Evolutionary conservation across 192 early-diverging fungal genomes (phyloP).

Genomic region (Gryganskiella cystojenkinii): DNA sequence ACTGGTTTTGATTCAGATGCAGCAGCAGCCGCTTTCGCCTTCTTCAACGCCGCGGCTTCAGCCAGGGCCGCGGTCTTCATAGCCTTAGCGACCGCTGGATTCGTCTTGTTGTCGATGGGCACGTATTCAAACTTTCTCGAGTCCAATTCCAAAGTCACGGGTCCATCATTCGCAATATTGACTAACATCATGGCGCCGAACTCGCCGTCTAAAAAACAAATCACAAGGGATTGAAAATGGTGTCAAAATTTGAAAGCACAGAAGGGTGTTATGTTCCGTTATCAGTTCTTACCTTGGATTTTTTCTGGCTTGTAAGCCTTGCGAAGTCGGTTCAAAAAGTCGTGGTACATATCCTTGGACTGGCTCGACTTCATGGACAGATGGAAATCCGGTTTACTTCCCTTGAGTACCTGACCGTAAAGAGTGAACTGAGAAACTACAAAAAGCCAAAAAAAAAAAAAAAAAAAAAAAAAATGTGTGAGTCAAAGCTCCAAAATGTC

Average conservation of each 20-base stretch:
- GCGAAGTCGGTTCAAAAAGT: slow-evolving; percentile 77
- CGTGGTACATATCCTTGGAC: slow-evolving; percentile 78
- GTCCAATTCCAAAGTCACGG: slow-evolving; percentile 67
- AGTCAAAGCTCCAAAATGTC: background rate
- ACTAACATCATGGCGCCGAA: slow-evolving; percentile 99
- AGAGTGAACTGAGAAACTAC: slow-evolving; percentile 95
- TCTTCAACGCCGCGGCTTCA: no score
- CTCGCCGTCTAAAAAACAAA: slow-evolving; percentile 76
- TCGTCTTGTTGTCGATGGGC: slow-evolving; percentile 17
- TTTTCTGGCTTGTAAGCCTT: slow-evolving; percentile 68
- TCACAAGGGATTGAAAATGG: background rate
- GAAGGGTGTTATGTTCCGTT: no score
- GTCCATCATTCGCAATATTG: slow-evolving; percentile 83
- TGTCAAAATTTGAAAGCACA: background rate
- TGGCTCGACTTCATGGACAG: slow-evolving; percentile 80
- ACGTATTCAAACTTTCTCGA: slow-evolving; percentile 64
- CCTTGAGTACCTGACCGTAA: slow-evolving; percentile 83
- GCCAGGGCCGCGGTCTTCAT: slow-evolving; percentile 1
- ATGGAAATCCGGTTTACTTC: slow-evolving; percentile 94
- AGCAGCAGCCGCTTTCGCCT: no score
- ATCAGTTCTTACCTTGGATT: slow-evolving; percentile 81
- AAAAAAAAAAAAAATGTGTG: background rate
- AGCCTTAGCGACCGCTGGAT: slow-evolving; percentile 9
- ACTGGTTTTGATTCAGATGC: no score
- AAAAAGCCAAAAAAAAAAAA: background rate